These are phyloP conservation scores for Fusarium pseudoanthophilum DNA, from an alignment of 2,329 filamentous ascomycete genomes.

Conservation along the genomic window DNA sequence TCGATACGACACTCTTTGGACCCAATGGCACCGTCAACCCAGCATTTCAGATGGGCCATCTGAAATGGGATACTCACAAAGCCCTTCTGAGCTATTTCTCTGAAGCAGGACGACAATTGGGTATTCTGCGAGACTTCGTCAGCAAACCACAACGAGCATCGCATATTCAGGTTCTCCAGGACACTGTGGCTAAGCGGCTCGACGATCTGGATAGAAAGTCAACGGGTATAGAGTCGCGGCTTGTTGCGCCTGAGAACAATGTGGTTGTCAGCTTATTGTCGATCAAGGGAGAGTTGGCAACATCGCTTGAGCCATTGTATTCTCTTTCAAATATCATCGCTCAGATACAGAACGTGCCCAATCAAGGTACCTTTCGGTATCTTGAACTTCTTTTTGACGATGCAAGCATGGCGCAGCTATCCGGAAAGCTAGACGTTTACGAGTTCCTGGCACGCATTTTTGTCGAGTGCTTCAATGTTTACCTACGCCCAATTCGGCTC, in stretches of 20 bases:
- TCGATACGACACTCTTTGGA: constrained; percentile 78
- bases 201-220: constrained; percentile 67
- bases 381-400: constrained; percentile 82
- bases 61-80: constrained; percentile 62
- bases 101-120: constrained; percentile 58
- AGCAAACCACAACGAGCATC: constrained; percentile 60
- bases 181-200: constrained; percentile 68
- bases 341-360: constrained; percentile 61
- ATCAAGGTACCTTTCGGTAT: constrained; percentile 72
- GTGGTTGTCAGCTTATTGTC: constrained; percentile 74
- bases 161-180: constrained; percentile 77
- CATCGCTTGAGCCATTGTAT: constrained; percentile 64
- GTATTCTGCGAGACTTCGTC: constrained; percentile 58
- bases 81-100: constrained; percentile 60
- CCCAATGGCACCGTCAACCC: constrained; percentile 52
- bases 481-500: constrained; percentile 78
- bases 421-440: constrained; percentile 71
- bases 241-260: constrained; percentile 64
- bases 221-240: constrained; percentile 67
- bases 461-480: constrained; percentile 83
- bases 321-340: constrained; percentile 71
- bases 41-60: constrained; percentile 58
- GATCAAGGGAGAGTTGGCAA: constrained; percentile 67
- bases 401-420: constrained; percentile 75
- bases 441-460: constrained; percentile 75